A percentile compares a stretch with the other conserved stretches of the same genome.
phyloP scores from a whole-genome alignment of 2,329 filamentous ascomycete species.

The Allantophomopsis lycopodina region DNA sequence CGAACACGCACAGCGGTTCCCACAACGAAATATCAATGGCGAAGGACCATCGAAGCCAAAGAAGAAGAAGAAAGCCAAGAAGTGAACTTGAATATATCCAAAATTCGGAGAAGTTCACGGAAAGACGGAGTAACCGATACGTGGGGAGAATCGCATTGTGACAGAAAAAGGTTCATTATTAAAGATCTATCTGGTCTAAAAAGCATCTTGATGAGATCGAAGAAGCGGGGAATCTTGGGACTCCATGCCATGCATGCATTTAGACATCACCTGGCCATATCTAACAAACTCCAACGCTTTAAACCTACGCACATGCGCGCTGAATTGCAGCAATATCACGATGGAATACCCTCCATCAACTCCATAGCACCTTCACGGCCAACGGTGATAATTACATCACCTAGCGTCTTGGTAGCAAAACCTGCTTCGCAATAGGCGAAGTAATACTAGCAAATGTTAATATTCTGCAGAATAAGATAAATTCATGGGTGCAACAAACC shows the following conservation, averaged over 20 bases:
- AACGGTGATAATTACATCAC: slow-evolving; percentile 60
- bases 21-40: slow-evolving; percentile 16
- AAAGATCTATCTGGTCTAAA: slow-evolving; percentile 5
- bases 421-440: slow-evolving; percentile 65
- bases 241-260: slow-evolving; percentile 3
- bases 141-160: neutral
- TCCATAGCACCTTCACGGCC: slow-evolving; percentile 50
- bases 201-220: neutral
- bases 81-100: neutral
- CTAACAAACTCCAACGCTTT: slow-evolving; percentile 2
- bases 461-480: neutral
- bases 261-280: slow-evolving; percentile 1
- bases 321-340: slow-evolving; percentile 24
- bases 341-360: slow-evolving; percentile 56
- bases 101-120: neutral
- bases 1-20: slow-evolving; percentile 59
- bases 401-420: slow-evolving; percentile 57
- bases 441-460: slow-evolving; percentile 39
- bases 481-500: slow-evolving; percentile 18
- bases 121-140: neutral
- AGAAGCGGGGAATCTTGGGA: neutral
- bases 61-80: slow-evolving; percentile 24
- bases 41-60: slow-evolving; percentile 15
- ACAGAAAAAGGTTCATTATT: neutral
- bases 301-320: slow-evolving; percentile 1